Percentiles rank a stretch among this genome's conserved stretches.
Evolutionary conservation across 345 rosid genomes (phyloP).

Genomic region (Acer campestre): DNA sequence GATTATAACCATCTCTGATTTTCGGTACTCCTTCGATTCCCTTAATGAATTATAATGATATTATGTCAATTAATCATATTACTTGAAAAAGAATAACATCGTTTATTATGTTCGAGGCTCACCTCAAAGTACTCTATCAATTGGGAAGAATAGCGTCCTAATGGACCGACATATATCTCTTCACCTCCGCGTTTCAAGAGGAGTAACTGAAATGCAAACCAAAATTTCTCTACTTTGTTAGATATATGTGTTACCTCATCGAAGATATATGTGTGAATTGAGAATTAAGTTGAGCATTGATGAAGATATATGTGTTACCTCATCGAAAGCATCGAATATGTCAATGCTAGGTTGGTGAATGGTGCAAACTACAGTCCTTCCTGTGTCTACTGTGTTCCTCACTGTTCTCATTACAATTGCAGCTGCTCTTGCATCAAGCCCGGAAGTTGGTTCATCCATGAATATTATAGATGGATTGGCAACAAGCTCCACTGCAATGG

Average conservation of each 20-base stretch:
- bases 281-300: neutral
- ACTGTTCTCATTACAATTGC: constrained; percentile 83
- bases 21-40: constrained; percentile 51
- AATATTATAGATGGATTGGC: constrained; percentile 78
- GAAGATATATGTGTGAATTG: no score
- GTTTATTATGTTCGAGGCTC: constrained; percentile 13
- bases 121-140: constrained; percentile 67
- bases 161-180: constrained; percentile 62
- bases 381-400: constrained; percentile 70
- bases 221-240: neutral
- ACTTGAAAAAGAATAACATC: neutral
- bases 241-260: constrained; percentile 47
- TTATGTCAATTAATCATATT: neutral
- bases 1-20: constrained; percentile 66
- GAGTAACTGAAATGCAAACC: constrained; percentile 34
- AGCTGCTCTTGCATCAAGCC: constrained; percentile 78
- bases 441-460: constrained; percentile 82
- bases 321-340: constrained; percentile 72
- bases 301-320: constrained; percentile 34
- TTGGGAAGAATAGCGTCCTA: constrained; percentile 55
- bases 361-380: constrained; percentile 72
- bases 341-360: constrained; percentile 80
- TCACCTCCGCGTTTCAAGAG: constrained; percentile 61
- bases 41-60: constrained; percentile 28
- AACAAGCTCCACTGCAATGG: constrained; percentile 70